Conservation (phyloP, 139 green algal species). For the Deuterostichococcus epilithicus region DNA sequence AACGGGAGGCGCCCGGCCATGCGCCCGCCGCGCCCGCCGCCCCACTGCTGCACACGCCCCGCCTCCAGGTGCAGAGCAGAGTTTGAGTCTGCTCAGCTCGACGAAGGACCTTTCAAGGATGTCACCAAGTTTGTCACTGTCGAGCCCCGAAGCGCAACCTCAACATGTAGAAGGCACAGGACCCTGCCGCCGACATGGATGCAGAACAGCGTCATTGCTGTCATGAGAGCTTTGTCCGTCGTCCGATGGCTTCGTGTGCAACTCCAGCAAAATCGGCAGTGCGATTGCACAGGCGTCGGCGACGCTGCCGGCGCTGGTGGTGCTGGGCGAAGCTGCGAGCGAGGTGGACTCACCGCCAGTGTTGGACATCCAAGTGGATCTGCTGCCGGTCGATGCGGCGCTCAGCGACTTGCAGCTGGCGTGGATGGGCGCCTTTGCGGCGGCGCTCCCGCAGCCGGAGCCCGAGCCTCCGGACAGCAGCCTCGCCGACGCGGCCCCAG, state of each 20-base stretch:
- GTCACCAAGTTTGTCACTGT: too few species aligned
- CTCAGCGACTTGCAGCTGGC: conserved; percentile 24
- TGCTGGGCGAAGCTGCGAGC: conserved; percentile 5
- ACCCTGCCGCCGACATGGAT: too few species aligned
- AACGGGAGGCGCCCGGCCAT: not conserved
- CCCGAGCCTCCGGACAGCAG: too few species aligned
- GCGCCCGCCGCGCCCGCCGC: not conserved
- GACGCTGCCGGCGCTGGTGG: conserved; percentile 19
- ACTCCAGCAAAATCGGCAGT: too few species aligned
- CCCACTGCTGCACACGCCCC: conserved; percentile 14
- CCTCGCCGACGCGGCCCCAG: too few species aligned
- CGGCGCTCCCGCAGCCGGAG: conserved; percentile 4
- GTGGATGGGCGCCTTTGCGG: conserved; percentile 17
- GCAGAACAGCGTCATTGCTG: too few species aligned
- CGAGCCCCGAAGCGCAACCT: too few species aligned
- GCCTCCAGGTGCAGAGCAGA: conserved; percentile 1
- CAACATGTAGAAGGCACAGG: too few species aligned
- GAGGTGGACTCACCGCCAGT: not conserved
- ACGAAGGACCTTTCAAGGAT: too few species aligned
- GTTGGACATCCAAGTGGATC: conserved; percentile 7
- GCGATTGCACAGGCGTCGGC: conserved; percentile 4
- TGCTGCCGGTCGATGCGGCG: not conserved
- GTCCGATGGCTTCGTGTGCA: too few species aligned
- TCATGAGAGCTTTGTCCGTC: too few species aligned
- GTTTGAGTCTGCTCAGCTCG: too few species aligned